These are phyloP conservation scores for Letharia lupina DNA, from an alignment of 495 filamentous ascomycete species.

Conservation along the genomic window DNA sequence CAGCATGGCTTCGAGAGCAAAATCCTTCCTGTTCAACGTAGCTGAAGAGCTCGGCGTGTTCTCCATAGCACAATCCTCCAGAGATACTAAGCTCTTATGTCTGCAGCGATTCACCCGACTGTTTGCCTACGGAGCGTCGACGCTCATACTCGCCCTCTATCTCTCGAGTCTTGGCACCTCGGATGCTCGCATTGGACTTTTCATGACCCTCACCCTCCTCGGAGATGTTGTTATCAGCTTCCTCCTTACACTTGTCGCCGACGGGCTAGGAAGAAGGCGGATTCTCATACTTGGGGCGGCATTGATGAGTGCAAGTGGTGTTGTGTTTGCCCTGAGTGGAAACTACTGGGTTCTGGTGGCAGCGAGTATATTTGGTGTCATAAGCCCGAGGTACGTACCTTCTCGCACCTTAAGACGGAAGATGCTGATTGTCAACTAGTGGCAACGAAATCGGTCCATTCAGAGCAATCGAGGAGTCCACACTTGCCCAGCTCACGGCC, in stretches of 20 bases:
- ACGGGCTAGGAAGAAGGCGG: slow-evolving; percentile 59
- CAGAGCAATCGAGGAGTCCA: slow-evolving; percentile 77
- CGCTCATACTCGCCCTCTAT: slow-evolving; percentile 65
- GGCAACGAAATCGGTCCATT: slow-evolving; percentile 78
- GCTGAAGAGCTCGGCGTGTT: slow-evolving; percentile 35
- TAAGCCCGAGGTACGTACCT: slow-evolving; percentile 54
- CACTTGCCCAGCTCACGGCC: slow-evolving; percentile 62
- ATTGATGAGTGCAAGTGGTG: slow-evolving; percentile 59
- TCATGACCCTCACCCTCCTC: slow-evolving; percentile 78
- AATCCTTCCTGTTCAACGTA: slow-evolving; percentile 4
- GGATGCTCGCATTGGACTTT: slow-evolving; percentile 68
- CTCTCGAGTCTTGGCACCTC: slow-evolving; percentile 57
- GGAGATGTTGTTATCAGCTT: slow-evolving; percentile 76
- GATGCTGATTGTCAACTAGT: slow-evolving; percentile 32
- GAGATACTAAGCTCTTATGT: slow-evolving; percentile 65
- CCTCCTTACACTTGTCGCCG: slow-evolving; percentile 65
- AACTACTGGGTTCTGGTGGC: slow-evolving; percentile 69
- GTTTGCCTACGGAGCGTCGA: slow-evolving; percentile 69
- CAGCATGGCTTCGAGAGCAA: slow-evolving; percentile 9
- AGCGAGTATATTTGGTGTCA: slow-evolving; percentile 72
- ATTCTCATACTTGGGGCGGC: slow-evolving; percentile 60
- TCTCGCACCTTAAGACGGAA: neutral
- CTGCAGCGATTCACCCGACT: slow-evolving; percentile 62
- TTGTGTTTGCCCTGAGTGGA: slow-evolving; percentile 55
- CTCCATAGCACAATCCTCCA: slow-evolving; percentile 41